Percentiles rank a stretch among this genome's conserved stretches.
Evolutionary conservation across 768 basidiomycete genomes (phyloP).

Genomic region (Russula abietina): DNA sequence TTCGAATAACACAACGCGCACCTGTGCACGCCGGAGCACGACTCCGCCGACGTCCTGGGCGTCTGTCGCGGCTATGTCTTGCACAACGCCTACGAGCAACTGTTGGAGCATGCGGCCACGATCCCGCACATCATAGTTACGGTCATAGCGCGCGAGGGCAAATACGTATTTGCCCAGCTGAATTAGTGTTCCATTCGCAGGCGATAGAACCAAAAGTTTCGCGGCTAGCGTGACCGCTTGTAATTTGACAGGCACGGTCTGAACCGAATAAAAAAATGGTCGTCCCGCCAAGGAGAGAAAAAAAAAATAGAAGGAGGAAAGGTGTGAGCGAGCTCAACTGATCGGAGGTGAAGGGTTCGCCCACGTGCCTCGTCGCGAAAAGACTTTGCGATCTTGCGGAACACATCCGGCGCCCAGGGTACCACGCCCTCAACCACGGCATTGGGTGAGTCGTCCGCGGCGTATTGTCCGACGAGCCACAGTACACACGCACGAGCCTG

Average conservation of each 20-base stretch:
- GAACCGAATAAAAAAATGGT: not conserved
- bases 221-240: conserved; percentile 82
- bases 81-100: conserved; percentile 52
- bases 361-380: conserved; percentile 62
- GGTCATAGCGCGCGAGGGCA: conserved; percentile 81
- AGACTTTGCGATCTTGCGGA: conserved; percentile 70
- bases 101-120: conserved; percentile 73
- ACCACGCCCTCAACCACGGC: conserved; percentile 48
- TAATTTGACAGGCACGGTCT: conserved; percentile 68
- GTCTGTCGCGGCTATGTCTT: conserved; percentile 21
- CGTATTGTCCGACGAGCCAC: conserved; percentile 92
- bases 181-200: conserved; percentile 43
- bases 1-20: conserved; percentile 69
- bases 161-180: conserved; percentile 70
- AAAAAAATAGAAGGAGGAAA: not conserved
- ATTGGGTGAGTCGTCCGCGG: conserved; percentile 43
- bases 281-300: not conserved
- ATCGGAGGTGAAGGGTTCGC: not conserved
- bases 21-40: conserved; percentile 75
- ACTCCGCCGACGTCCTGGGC: conserved; percentile 49
- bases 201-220: conserved; percentile 69
- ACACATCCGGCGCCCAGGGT: conserved; percentile 83
- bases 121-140: conserved; percentile 86
- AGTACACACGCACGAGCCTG: conserved; percentile 82
- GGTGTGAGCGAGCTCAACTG: not conserved